Conservation (phyloP, 2,329 filamentous ascomycete genomes). For the Curvularia hawaiiensis region DNA sequence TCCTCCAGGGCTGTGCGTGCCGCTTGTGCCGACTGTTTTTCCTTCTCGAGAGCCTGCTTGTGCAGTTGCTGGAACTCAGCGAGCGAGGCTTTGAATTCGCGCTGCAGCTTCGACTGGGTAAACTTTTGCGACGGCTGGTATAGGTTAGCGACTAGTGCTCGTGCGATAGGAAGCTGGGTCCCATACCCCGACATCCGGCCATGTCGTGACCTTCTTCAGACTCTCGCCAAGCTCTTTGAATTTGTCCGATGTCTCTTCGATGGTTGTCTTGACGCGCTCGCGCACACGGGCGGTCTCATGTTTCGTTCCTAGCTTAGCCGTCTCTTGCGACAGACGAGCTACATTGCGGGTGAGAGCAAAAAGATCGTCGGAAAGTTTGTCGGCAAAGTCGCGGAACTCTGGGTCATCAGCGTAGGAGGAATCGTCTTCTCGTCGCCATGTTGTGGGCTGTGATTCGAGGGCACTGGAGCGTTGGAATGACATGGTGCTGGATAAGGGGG, state of each 20-base stretch:
- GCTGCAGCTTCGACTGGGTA: slow-evolving; percentile 91
- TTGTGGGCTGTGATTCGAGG: slow-evolving; percentile 79
- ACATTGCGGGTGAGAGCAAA: slow-evolving; percentile 91
- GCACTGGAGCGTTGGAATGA: slow-evolving; percentile 88
- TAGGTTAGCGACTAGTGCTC: slow-evolving; percentile 18
- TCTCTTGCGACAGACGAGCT: slow-evolving; percentile 80
- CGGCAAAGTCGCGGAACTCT: slow-evolving; percentile 83
- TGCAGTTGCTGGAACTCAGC: slow-evolving; percentile 94
- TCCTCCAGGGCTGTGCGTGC: slow-evolving; percentile 80
- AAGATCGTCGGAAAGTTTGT: slow-evolving; percentile 83
- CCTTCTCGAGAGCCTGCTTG: slow-evolving; percentile 86
- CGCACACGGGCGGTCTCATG: slow-evolving; percentile 89
- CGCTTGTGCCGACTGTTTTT: slow-evolving; percentile 82
- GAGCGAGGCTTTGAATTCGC: slow-evolving; percentile 87
- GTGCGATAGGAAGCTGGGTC: slow-evolving; percentile 31
- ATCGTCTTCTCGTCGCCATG: slow-evolving; percentile 70
- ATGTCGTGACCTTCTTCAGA: slow-evolving; percentile 87
- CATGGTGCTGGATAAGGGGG: slow-evolving; percentile 59
- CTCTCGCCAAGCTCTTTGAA: slow-evolving; percentile 95
- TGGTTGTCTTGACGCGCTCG: slow-evolving; percentile 84
- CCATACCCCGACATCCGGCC: slow-evolving; percentile 73
- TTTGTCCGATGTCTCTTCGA: slow-evolving; percentile 82
- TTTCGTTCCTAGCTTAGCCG: slow-evolving; percentile 84
- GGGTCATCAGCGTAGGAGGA: slow-evolving; percentile 87
- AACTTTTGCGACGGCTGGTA: slow-evolving; percentile 89